A percentile compares a stretch with the other conserved stretches of the same genome.
These are phyloP conservation scores for Phyllosticta capitalensis DNA, from an alignment of 2,329 filamentous ascomycete genomes.

Conservation along the genomic window DNA sequence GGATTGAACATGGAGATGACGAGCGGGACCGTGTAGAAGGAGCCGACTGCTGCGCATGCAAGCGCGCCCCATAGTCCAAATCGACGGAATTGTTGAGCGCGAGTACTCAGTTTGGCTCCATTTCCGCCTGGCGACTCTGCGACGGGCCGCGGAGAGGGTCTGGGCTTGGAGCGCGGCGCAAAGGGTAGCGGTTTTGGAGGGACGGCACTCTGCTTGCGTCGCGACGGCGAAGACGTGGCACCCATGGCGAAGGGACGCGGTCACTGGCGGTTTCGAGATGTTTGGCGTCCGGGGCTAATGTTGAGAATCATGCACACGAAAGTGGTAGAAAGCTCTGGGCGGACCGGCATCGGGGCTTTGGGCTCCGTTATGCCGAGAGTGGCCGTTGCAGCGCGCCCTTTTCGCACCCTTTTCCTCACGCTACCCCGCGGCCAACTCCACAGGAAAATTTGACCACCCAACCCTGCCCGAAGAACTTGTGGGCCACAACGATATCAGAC, in stretches of 20 bases:
- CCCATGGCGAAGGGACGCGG: not conserved
- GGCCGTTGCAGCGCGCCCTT: not conserved
- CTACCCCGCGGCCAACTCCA: not conserved
- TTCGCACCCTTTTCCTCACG: not conserved
- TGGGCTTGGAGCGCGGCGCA: not conserved
- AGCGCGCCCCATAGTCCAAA: not conserved
- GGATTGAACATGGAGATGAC: constrained; percentile 6
- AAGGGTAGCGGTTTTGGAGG: not conserved
- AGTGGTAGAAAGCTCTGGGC: not conserved
- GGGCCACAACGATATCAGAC: not conserved
- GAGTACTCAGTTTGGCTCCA: not conserved
- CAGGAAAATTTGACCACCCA: not conserved
- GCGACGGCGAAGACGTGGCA: not conserved
- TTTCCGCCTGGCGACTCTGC: not conserved
- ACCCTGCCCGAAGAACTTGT: not conserved
- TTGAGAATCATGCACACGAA: not conserved
- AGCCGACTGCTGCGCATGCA: not conserved
- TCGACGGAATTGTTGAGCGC: not conserved
- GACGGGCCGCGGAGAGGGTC: not conserved
- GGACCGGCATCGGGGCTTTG: not conserved
- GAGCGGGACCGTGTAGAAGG: not conserved
- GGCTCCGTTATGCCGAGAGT: not conserved
- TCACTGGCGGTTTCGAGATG: not conserved
- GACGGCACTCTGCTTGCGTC: not conserved
- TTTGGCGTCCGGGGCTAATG: not conserved